Evolutionary conservation across 176 grass and related monocot genomes (phyloP), one percentile per base, ranked within the genome.

Genomic region (Calamus simplicifolius): DNA sequence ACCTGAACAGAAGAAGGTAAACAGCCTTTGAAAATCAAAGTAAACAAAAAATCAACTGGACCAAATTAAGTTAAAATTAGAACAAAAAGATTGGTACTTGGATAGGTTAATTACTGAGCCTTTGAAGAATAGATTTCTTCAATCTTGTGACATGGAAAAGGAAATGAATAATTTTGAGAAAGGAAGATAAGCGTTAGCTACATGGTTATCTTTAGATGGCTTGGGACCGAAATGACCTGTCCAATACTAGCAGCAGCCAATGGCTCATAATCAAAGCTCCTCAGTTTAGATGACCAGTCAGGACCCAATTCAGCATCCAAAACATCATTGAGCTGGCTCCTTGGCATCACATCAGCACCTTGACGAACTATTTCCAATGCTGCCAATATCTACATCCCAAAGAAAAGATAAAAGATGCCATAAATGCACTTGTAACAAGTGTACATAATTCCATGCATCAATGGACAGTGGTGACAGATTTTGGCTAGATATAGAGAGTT

Each of bases 271-370:
- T 92, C 81, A 4, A 98, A 98, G 72, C 93, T 98, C 79, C 52
- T 92, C 52, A 98, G 66, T 60, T 68, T 88, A 54, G 87, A 92
- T 51, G 81, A 80, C 87, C 87, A 98, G 52, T 64, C 73, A 56
- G 64, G 60, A 48, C 87, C 93, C 54, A 98, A 71, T 67, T 92
- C 84, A 14, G 79, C 65, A 79, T 92, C 67, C 61, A 98, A 71
- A 50, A 98, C 84, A 25, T 79, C 80, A 74, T 85, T 92, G 27
- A 92, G 73, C 71, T 98, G 93, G 57, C 76, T 98, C 25, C 74
- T 85, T 14, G 93, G 93, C 93, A 98, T 98, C 77, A 92, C 78
- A 75, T 98, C 87, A 10, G 87, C 93, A 43, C 87, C 93, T 91
- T 97, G 87, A 54, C 79, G 83, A 71, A 98, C 93, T 29, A 98